phyloP scores from a whole-genome alignment of 192 early-diverging fungal genomes.

The Umbelopsis vinacea region DNA sequence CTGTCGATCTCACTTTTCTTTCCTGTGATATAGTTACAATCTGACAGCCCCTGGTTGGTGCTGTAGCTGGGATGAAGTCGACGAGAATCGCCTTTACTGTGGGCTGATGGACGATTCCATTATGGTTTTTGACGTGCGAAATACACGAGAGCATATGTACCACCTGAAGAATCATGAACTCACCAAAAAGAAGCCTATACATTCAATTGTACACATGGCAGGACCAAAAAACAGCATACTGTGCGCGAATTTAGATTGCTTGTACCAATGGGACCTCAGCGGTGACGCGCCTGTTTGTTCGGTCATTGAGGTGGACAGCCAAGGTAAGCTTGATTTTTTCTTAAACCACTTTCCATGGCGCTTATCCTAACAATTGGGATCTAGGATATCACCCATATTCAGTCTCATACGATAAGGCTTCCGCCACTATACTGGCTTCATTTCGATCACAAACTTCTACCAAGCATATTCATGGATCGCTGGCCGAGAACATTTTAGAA shows the following conservation, averaged over 20 bases:
- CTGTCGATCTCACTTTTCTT: no score
- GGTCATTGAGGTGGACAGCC: not conserved
- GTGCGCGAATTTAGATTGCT: slow-evolving; percentile 14
- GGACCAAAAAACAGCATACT: not conserved
- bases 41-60: slow-evolving; percentile 29
- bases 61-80: slow-evolving; percentile 17
- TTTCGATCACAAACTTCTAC: slow-evolving; percentile 3
- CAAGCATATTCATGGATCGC: not conserved
- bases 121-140: slow-evolving; percentile 29
- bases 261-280: not conserved
- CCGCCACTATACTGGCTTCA: slow-evolving; percentile 3
- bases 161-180: not conserved
- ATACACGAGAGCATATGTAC: slow-evolving; percentile 22
- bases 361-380: not conserved
- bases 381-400: slow-evolving; percentile 9
- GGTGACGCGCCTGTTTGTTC: not conserved
- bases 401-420: slow-evolving; percentile 2
- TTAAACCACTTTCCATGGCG: not conserved
- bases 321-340: not conserved
- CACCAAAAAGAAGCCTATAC: slow-evolving; percentile 5
- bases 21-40: not conserved
- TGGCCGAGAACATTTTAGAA: slow-evolving; percentile 4
- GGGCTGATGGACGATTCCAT: slow-evolving; percentile 26
- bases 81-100: slow-evolving; percentile 32
- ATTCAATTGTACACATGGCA: slow-evolving; percentile 3